Percentiles rank a stretch among this genome's conserved stretches.
Conservation (phyloP, 306 rosid genomes). For the Cicer pinnatifidum region DNA sequence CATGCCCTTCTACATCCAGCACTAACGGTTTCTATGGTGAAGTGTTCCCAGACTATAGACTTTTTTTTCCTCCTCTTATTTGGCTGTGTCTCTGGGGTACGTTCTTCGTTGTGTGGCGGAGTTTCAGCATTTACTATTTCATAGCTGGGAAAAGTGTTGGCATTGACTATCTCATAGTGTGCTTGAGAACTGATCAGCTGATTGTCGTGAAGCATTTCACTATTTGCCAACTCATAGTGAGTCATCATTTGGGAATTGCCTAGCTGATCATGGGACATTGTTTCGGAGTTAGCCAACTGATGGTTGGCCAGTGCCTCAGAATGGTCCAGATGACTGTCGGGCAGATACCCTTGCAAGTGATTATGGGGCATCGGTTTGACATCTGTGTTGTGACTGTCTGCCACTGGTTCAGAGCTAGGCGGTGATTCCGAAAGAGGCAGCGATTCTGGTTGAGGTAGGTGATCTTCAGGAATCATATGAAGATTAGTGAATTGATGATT, state of each 20-base stretch:
- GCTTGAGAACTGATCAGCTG: conserved; percentile 43
- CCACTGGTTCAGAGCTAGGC: conserved; percentile 34
- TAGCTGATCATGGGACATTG: conserved; percentile 47
- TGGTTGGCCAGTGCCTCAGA: conserved; percentile 42
- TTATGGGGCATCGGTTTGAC: conserved; percentile 28
- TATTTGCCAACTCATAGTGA: conserved; percentile 47
- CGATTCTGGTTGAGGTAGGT: conserved; percentile 47
- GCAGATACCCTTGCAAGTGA: conserved; percentile 36
- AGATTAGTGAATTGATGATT: conserved; percentile 43
- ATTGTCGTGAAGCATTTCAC: conserved; percentile 40
- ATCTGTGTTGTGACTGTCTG: conserved; percentile 38
- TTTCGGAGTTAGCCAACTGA: conserved; percentile 46
- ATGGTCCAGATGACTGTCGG: conserved; percentile 45
- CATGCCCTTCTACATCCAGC: conserved; percentile 87
- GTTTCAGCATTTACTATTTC: conserved; percentile 49
- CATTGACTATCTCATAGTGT: conserved; percentile 42
- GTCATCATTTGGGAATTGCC: conserved; percentile 43
- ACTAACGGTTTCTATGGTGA: conserved; percentile 81
- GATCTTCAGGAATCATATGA: conserved; percentile 46
- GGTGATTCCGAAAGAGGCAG: conserved; percentile 37
- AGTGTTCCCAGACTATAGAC: conserved; percentile 93
- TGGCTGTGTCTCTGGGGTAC: conserved; percentile 68
- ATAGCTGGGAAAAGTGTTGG: conserved; percentile 42
- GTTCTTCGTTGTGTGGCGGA: conserved; percentile 48
- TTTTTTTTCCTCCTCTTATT: conserved; percentile 84